A percentile compares a stretch with the other conserved stretches of the same genome.
phyloP scores from a whole-genome alignment of 345 rosid genomes.

The Salix purpurea region DNA sequence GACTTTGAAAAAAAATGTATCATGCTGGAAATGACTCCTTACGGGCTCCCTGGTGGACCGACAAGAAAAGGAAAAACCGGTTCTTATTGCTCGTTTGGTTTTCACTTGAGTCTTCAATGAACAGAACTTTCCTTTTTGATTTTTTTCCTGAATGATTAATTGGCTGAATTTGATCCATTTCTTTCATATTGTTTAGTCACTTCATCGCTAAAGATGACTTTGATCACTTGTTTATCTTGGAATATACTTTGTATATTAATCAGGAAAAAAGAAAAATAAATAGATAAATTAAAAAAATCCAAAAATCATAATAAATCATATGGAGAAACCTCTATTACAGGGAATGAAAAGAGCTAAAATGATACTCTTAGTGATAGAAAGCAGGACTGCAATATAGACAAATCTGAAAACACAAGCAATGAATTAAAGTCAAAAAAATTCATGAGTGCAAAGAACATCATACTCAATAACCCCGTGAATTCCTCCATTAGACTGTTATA shows the following conservation, averaged over 20 bases:
- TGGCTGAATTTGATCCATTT: background rate
- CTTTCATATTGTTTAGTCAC: too few relatives aligned
- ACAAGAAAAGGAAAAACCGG: background rate
- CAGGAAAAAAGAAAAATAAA: background rate
- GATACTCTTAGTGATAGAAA: too few relatives aligned
- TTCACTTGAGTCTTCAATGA: background rate
- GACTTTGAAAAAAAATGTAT: background rate
- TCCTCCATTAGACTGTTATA: too few relatives aligned
- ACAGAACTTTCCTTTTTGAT: background rate
- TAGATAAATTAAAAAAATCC: background rate
- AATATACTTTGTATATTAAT: background rate
- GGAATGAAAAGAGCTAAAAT: background rate
- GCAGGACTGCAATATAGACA: background rate
- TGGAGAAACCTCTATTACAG: background rate
- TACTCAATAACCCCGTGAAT: too few relatives aligned
- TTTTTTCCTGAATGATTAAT: background rate
- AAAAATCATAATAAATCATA: background rate
- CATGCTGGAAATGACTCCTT: background rate
- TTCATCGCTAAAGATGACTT: background rate
- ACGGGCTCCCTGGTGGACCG: background rate
- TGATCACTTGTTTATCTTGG: background rate
- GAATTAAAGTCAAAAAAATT: too few relatives aligned
- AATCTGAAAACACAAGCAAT: background rate
- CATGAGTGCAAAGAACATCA: too few relatives aligned
- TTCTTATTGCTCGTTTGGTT: too few relatives aligned